Evolutionary conservation across 2,329 filamentous ascomycete genomes (phyloP).

Genomic region (Aureobasidium sp.): DNA sequence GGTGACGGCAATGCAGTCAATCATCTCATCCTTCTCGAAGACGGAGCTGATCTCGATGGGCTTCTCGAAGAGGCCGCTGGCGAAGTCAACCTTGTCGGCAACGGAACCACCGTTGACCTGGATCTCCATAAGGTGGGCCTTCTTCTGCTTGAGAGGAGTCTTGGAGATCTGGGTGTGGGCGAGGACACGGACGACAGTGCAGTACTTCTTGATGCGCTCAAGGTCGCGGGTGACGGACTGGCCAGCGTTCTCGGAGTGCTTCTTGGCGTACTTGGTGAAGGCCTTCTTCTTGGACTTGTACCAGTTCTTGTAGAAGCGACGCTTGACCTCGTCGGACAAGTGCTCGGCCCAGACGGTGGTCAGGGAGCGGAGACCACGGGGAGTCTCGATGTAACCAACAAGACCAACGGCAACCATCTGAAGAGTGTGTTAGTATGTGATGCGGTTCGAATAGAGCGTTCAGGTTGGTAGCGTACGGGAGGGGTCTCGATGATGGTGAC

Average conservation of each 20-base stretch:
- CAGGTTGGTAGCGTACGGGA: conserved; percentile 53
- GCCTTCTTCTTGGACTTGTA: conserved; percentile 99
- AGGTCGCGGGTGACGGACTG: conserved; percentile 91
- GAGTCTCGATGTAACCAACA: conserved; percentile 99
- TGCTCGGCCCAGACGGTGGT: conserved; percentile 99
- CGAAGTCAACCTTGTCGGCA: conserved; percentile 95
- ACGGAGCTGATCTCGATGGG: conserved; percentile 84
- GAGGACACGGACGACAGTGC: conserved; percentile 97
- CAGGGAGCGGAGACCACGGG: conserved; percentile 96
- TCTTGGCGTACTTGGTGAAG: conserved; percentile 99
- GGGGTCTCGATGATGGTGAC: conserved; percentile 85
- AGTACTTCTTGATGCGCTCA: conserved; percentile 99
- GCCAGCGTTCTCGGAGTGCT: conserved; percentile 91
- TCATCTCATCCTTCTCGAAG: conserved; percentile 99
- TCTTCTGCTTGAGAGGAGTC: conserved; percentile 99
- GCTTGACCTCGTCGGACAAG: conserved; percentile 96
- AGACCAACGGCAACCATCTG: conserved; percentile 99
- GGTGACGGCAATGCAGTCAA: conserved; percentile 98
- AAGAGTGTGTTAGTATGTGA: conserved; percentile 18
- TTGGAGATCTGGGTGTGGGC: conserved; percentile 99
- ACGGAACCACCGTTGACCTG: conserved; percentile 97
- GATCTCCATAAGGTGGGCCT: conserved; percentile 99
- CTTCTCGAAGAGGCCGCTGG: conserved; percentile 97
- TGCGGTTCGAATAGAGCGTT: background rate
- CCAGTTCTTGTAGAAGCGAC: conserved; percentile 99